Evolutionary conservation across 805 yeast species (phyloP), one percentile per base, ranked within the genome.

Genomic region (Zygotorulaspora sp.): DNA sequence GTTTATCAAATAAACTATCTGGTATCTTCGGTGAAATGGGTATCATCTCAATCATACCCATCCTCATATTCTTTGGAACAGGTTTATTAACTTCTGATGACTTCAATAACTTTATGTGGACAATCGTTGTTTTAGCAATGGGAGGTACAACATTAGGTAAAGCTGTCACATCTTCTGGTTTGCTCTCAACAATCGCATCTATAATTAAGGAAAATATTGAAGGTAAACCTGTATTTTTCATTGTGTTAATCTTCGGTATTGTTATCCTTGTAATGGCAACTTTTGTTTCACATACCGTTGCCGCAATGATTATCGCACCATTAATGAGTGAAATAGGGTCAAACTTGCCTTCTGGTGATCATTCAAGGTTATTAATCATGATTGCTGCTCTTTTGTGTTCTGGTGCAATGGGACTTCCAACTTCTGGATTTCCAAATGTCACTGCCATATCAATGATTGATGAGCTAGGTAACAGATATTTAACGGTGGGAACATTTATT

Each of bases 381-480:
- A 62, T 69, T 4, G 63, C 78, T 3, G 77, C 81, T 0, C 55
- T 77, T 38, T 67, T 92, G 45, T 86, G 97, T 53, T 90, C 97
- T 0, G 80, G 84, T 24, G 98, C 97, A 2, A 92, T 92, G 97
- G 97, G 96, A 1, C 67, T 92, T 37, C 97, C 98, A 19, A 92
- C 97, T 0, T 84, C 95, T 2, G 97, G 98, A 0, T 90, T 92
- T 70, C 98, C 98, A 4, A 92, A 92, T 53, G 96, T 92, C 23
- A 88, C 97, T 0, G 98, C 97, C 0, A 87, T 92, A 45, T 88
- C 97, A 41, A 78, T 88, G 78, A 80, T 89, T 5, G 95, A 92
- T 60, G 96, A 86, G 53, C 74, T 89, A 28, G 97, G 97, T 7
- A 81, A 82, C 39, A 87, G 95, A 13, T 92, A 92, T 56, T 66